Base-by-base conservation (phyloP, 2,329 filamentous ascomycete species). In the Colletotrichum camelliae region DNA sequence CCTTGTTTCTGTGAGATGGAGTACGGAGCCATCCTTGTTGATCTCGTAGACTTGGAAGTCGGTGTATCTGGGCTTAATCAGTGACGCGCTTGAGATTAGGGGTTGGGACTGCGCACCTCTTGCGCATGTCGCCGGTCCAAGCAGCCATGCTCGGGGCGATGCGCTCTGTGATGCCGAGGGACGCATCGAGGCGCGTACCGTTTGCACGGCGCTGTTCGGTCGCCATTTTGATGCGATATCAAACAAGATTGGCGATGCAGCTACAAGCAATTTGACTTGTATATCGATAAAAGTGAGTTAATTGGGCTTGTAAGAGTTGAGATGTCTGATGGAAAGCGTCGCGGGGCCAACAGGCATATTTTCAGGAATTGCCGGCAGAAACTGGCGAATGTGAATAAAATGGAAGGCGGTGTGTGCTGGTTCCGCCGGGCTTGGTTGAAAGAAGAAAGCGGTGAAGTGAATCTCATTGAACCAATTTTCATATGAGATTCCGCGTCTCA, bases 31-130 rank as follows among this genome's bases (percentile, higher is more conserved):
- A 81, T 94, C 91, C 35, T 93, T 92, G 24, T 91, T 87, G 77
- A 98, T 96, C 84, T 98, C 96, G 81, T 98, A 96, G 80, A 98
- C 96, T 79, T 97, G 88, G 80, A 98, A 98, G 83, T 98, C 96
- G 5, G 96, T 96, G 84, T 96, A 98, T 79, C 95, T 92, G 66
- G 9, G 15, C 8, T 31, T 43, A 8, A n/a, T 29, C 35, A 61
- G 48, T 33, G 29, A 16, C 31, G 24, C 3, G 7, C 21, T n/a
- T 37, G 18, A 4, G 18, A 3, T 16, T 5, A 21, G 7, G 7
- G 10, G 2, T n/a, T n/a, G 2, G 43, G 18, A 27, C 4, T 15
- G 27, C 52, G 12, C 60, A 76, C 77, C 77, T 77, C 35, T 77
- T 77, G 35, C 77, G 77, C 65, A 77, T 75, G 27, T 78, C 77